Evolutionary conservation across 768 basidiomycete genomes (phyloP).

Genomic region (Russula vinacea): DNA sequence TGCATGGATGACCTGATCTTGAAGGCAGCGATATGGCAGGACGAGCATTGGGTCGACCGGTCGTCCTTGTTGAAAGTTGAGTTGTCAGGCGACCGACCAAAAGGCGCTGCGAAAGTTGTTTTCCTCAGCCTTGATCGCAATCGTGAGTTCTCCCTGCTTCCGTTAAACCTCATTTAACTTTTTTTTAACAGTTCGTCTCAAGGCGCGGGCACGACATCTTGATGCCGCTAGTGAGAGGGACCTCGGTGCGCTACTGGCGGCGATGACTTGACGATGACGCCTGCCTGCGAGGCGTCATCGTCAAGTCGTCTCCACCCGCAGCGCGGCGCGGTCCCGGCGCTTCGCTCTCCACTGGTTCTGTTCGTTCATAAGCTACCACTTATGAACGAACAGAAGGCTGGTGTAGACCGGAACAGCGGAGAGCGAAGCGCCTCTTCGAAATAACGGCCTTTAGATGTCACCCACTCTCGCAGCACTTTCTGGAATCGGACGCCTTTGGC

Average conservation of each 20-base stretch:
- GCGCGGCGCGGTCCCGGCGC: neutral
- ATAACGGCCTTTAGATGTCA: neutral
- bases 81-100: slow-evolving; percentile 37
- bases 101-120: slow-evolving; percentile 72
- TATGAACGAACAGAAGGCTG: slow-evolving; percentile 7
- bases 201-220: slow-evolving; percentile 82
- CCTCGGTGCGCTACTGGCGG: slow-evolving; percentile 63
- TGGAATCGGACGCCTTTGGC: neutral
- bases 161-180: neutral
- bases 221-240: slow-evolving; percentile 85
- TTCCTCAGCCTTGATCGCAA: slow-evolving; percentile 91
- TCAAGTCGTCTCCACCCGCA: neutral
- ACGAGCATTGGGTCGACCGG: slow-evolving; percentile 88
- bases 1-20: slow-evolving; percentile 96
- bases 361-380: slow-evolving; percentile 1
- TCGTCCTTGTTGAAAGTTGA: slow-evolving; percentile 57
- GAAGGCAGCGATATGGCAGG: slow-evolving; percentile 89
- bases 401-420: neutral
- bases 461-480: neutral
- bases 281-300: neutral
- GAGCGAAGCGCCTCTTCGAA: neutral
- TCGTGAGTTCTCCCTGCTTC: slow-evolving; percentile 45
- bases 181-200: slow-evolving; percentile 68
- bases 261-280: slow-evolving; percentile 33
- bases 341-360: neutral